These are phyloP conservation scores for Aureobasidium lini DNA, from an alignment of 2,329 filamentous ascomycete species.

Conservation along the genomic window DNA sequence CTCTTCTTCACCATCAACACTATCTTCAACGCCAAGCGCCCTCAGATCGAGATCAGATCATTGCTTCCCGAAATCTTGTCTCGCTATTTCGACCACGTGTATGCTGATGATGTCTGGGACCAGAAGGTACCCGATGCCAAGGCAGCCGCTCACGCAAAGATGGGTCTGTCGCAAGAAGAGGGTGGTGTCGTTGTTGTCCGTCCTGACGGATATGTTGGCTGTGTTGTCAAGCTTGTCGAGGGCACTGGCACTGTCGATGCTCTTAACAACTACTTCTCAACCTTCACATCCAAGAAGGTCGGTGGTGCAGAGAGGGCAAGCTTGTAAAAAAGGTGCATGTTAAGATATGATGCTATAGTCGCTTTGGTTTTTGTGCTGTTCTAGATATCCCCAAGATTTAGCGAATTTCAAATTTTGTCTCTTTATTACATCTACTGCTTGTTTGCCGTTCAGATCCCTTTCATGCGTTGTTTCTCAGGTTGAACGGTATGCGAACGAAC, in stretches of 20 bases:
- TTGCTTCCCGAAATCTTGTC: slow-evolving; percentile 64
- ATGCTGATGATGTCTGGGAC: slow-evolving; percentile 77
- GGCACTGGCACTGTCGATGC: slow-evolving; percentile 75
- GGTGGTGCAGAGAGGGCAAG: slow-evolving; percentile 25
- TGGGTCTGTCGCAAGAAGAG: slow-evolving; percentile 65
- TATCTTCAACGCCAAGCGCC: slow-evolving; percentile 61
- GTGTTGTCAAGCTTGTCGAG: slow-evolving; percentile 65
- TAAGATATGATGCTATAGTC: not conserved
- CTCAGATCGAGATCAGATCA: slow-evolving; percentile 63
- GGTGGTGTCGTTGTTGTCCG: slow-evolving; percentile 78
- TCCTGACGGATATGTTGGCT: slow-evolving; percentile 80
- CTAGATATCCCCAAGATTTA: slow-evolving; percentile 7
- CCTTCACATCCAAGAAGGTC: slow-evolving; percentile 59
- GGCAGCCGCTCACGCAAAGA: slow-evolving; percentile 76
- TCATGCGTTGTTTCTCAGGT: too few species aligned
- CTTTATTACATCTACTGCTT: not conserved
- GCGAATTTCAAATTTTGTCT: not conserved
- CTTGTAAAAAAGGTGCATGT: slow-evolving; percentile 17
- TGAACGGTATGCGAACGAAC: too few species aligned
- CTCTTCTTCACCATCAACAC: slow-evolving; percentile 73
- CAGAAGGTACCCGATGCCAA: slow-evolving; percentile 59
- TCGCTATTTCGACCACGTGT: slow-evolving; percentile 74
- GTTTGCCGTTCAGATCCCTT: not conserved
- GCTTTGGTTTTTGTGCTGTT: not conserved
- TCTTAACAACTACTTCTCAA: slow-evolving; percentile 72